These are phyloP conservation scores for Cavenderia fasciculata DNA, from an alignment of 78 protist species.

Conservation along the genomic window DNA sequence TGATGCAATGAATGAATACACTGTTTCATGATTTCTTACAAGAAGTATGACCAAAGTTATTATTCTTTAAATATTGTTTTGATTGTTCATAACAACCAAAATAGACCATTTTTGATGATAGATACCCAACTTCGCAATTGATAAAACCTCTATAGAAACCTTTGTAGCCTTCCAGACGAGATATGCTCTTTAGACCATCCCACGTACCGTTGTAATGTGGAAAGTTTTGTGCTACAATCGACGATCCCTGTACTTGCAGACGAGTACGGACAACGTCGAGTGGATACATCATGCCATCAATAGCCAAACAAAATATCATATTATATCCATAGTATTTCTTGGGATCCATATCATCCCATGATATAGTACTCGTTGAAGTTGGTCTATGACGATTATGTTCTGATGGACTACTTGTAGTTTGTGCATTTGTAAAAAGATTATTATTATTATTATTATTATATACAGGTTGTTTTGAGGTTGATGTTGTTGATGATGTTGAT, in stretches of 20 bases:
- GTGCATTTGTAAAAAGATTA: neutral
- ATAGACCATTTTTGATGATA: constrained; percentile 18
- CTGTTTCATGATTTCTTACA: neutral
- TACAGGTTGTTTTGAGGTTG: neutral
- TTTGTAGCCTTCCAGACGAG: constrained; percentile 20
- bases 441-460: neutral
- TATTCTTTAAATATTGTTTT: constrained; percentile 16
- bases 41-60: neutral
- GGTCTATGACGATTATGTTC: neutral
- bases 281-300: constrained; percentile 56
- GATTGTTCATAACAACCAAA: constrained; percentile 55
- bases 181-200: constrained; percentile 45
- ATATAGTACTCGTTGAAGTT: constrained; percentile 4
- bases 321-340: constrained; percentile 62
- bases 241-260: constrained; percentile 69
- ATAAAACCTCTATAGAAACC: constrained; percentile 59
- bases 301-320: constrained; percentile 27
- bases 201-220: constrained; percentile 57
- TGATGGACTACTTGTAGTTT: neutral
- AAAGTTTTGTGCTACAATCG: constrained; percentile 33
- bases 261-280: constrained; percentile 64
- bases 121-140: constrained; percentile 51
- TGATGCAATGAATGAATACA: neutral
- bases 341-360: constrained; percentile 76
- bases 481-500: neutral